phyloP scores from a whole-genome alignment of 2,329 filamentous ascomycete genomes.

The Talaromyces atroroseus region DNA sequence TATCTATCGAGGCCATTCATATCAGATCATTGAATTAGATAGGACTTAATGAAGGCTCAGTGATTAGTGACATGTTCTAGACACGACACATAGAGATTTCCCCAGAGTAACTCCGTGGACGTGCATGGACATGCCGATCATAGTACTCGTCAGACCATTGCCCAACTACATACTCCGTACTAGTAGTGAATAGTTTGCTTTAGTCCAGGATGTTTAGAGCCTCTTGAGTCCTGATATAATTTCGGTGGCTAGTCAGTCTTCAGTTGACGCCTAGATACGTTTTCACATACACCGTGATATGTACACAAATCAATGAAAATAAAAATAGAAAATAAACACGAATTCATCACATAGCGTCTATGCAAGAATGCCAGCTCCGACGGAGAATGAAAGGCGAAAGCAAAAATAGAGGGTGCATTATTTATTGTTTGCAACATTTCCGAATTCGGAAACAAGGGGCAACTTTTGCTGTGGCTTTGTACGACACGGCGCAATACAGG shows the following conservation, averaged over 20 bases:
- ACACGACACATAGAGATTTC: not conserved
- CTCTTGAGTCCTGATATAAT: not conserved
- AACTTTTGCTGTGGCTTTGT: not conserved
- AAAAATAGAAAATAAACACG: not conserved
- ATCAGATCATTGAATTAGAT: not conserved
- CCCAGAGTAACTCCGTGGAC: not conserved
- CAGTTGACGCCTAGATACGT: not conserved
- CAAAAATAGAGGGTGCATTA: too few relatives aligned
- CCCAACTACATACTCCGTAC: too few relatives aligned
- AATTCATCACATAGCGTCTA: not conserved
- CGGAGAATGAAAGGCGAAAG: not conserved
- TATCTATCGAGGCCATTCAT: too few relatives aligned
- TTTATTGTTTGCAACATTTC: constrained; percentile 2
- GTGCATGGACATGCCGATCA: not conserved
- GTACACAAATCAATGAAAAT: not conserved
- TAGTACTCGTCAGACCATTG: not conserved
- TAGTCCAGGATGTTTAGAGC: not conserved
- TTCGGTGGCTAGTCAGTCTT: not conserved
- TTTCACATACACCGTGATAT: not conserved
- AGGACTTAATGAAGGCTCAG: not conserved
- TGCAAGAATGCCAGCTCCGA: not conserved
- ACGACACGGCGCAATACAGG: not conserved
- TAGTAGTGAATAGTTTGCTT: not conserved
- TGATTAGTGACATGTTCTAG: not conserved
- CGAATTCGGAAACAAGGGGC: constrained; percentile 12